Evolutionary conservation across 1,284 basidiomycete genomes (phyloP).

Genomic region (Trametes polyzona): DNA sequence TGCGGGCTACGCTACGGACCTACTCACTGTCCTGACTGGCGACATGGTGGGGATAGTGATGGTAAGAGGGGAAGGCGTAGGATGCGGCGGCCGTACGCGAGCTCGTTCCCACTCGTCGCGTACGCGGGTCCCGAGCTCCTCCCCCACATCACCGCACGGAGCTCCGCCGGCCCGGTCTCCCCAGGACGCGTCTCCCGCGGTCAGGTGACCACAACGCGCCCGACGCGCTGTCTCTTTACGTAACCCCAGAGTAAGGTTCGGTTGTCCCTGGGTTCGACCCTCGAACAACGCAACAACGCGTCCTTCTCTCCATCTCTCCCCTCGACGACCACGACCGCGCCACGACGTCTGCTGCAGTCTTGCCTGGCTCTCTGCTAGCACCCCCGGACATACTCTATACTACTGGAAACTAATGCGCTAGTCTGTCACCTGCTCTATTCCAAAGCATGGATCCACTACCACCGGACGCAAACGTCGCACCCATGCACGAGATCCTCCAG

Average conservation of each 20-base stretch:
- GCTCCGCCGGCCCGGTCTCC: constrained; percentile 1
- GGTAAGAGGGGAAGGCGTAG: constrained; percentile 10
- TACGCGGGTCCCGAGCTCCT: no score
- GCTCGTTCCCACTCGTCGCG: not conserved
- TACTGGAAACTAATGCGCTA: not conserved
- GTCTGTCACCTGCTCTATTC: not conserved
- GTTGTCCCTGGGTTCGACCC: constrained; percentile 9
- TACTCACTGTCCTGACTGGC: constrained; percentile 60
- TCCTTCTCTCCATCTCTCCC: not conserved
- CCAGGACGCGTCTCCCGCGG: constrained; percentile 17
- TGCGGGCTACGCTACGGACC: not conserved
- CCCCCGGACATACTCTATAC: not conserved
- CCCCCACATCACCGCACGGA: constrained; percentile 11
- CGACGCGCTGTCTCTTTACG: constrained; percentile 15
- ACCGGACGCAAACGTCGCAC: constrained; percentile 19
- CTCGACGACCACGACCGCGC: constrained; percentile 6
- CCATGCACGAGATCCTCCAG: constrained; percentile 53
- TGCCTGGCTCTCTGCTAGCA: not conserved
- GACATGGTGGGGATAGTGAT: constrained; percentile 56
- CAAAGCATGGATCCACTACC: constrained; percentile 15
- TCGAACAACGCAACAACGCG: not conserved
- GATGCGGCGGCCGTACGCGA: constrained; percentile 12
- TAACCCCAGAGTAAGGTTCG: constrained; percentile 18
- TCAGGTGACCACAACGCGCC: constrained; percentile 21
- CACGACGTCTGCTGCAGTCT: not conserved